Base-by-base conservation (phyloP, 352 stramenopile species). In the Globisporangium lucens region DNA sequence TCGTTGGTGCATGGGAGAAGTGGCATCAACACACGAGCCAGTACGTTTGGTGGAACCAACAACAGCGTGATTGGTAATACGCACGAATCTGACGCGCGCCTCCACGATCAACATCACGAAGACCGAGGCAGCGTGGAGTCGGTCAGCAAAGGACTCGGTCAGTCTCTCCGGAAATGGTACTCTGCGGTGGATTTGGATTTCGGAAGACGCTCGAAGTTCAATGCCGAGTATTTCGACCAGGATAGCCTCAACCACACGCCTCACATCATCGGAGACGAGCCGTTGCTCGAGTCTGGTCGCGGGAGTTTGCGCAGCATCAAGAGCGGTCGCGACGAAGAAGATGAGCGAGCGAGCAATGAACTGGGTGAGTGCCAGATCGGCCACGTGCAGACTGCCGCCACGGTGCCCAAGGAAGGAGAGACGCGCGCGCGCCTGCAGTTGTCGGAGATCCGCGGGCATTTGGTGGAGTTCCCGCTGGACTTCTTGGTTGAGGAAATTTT, bases 401-500 rank as follows among this genome's bases (percentile, higher is more conserved):
- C 83, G 0, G 81, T 95, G n/a, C 83, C 80, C 33, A 93, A 92
- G 52, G 82, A 91, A 67, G 77, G 89, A 63, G 85, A 94, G 70
- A 85, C 82, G 22, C 74, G 76, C 41, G 88, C 86, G 49, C 82
- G 86, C 55, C 78, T 78, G 3, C 80, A 93, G 71, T 70, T 96
- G 8, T 92, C 79, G 35, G 84, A 90, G 71, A 95, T 96, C 60
- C 85, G 83, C 36, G 89, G 89, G 41, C 87, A 95, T 56, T 74
- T 96, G 1, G 89, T 96, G 30, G 83, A 94, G 43, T 96, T 95
- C 65, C 89, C 89, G 29, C 64, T 94, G 35, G 79, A 96, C 47
- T 96, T 96, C 59, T 67, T 96, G 41, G 80, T 82, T 22, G 87
- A 95, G 65, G 87, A 95, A 69, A 91, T 91, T 51, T 73, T 96